Evolutionary conservation across 2,329 filamentous ascomycete species (phyloP).

Genomic region (Amesomyces nigricolor): DNA sequence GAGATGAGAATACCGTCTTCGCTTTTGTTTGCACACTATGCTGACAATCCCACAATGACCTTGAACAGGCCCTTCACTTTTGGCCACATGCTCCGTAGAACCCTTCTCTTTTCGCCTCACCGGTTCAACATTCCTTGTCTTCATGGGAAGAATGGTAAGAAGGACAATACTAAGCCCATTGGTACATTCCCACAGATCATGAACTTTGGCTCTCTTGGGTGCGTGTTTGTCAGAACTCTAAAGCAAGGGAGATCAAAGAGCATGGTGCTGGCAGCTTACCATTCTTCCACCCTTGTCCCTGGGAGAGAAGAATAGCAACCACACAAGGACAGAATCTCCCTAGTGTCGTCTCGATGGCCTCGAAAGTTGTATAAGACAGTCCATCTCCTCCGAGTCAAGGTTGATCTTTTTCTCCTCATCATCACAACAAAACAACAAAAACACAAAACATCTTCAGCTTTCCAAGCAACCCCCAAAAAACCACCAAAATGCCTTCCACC

Average conservation of each 20-base stretch:
- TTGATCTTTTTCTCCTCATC: constrained; percentile 21
- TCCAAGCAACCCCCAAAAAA: constrained; percentile 19
- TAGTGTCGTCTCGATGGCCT: background rate
- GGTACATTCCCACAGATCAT: background rate
- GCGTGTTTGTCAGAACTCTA: background rate
- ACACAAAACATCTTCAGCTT: constrained; percentile 16
- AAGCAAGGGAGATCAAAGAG: constrained; percentile 9
- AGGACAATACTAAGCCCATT: constrained; percentile 17
- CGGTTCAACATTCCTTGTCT: background rate
- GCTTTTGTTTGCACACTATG: too few species aligned
- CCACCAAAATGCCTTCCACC: constrained; percentile 32
- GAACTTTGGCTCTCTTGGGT: background rate
- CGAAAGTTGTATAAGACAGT: constrained; percentile 22
- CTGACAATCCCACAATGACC: too few species aligned
- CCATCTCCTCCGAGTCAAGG: constrained; percentile 8
- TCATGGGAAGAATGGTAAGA: constrained; percentile 13
- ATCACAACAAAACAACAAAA: constrained; percentile 16
- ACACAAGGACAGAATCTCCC: background rate
- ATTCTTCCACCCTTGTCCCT: background rate
- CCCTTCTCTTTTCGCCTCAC: background rate
- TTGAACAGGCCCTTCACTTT: too few species aligned
- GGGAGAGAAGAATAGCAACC: background rate
- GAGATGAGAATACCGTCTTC: too few species aligned
- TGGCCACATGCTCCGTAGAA: background rate
- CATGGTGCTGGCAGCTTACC: background rate